phyloP scores from a whole-genome alignment of 129 eudicot genomes.

The Chrysanthemum makinoi region DNA sequence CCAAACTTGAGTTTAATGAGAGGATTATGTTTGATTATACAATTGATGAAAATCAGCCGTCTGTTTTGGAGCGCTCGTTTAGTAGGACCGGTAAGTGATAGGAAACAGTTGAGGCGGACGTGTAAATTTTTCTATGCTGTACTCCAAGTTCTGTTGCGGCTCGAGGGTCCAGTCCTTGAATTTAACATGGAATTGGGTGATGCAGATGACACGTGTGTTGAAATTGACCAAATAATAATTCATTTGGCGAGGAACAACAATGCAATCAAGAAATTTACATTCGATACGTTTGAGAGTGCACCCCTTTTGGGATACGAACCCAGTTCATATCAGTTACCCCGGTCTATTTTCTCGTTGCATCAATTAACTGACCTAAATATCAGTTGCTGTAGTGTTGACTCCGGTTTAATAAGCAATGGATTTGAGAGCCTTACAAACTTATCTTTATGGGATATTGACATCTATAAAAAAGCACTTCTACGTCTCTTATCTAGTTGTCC shows the following conservation, averaged over 20 bases:
- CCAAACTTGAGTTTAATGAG: background rate
- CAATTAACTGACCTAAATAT: background rate
- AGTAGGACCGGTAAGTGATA: background rate
- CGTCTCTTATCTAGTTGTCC: conserved; percentile 5
- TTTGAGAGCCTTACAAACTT: conserved; percentile 8
- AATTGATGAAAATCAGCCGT: background rate
- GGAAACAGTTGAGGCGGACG: background rate
- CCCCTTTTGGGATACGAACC: too few species aligned
- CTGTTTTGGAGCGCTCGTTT: too few species aligned
- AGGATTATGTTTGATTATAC: background rate
- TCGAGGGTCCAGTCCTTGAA: background rate
- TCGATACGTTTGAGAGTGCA: background rate
- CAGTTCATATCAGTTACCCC: background rate
- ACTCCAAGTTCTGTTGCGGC: conserved; percentile 7
- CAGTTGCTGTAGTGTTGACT: background rate
- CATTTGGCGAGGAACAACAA: background rate
- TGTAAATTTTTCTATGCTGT: background rate
- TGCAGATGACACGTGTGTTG: background rate
- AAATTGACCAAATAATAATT: conserved; percentile 4
- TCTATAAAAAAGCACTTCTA: background rate
- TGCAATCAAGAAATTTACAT: background rate
- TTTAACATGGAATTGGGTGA: background rate
- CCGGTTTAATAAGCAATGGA: background rate
- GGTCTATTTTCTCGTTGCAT: background rate
- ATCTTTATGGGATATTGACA: background rate